These are phyloP conservation scores for Mycena vitilis DNA, from an alignment of 768 basidiomycete species.

Conservation along the genomic window DNA sequence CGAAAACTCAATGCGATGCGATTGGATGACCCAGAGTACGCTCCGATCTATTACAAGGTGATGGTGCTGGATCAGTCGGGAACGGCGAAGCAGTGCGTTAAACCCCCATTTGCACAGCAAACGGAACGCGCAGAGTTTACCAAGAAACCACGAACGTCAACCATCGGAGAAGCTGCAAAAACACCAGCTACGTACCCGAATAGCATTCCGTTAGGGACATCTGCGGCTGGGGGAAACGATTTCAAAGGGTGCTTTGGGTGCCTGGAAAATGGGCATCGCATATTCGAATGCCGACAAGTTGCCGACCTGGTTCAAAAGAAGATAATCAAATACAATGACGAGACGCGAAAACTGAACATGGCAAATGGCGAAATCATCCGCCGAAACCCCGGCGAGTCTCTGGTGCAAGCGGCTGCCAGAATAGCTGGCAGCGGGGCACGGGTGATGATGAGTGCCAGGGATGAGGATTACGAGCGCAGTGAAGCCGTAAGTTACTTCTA, in stretches of 20 bases:
- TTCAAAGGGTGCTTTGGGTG: not conserved
- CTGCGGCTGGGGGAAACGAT: not conserved
- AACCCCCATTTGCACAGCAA: not conserved
- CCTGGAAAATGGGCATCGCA: not conserved
- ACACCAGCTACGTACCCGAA: not conserved
- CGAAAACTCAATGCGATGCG: slow-evolving; percentile 9
- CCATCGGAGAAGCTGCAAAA: too few relatives aligned
- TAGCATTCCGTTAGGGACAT: not conserved
- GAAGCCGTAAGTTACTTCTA: not conserved
- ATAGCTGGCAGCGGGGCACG: not conserved
- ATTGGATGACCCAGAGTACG: slow-evolving; percentile 27
- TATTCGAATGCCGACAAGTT: not conserved
- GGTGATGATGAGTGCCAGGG: not conserved
- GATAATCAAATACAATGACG: not conserved
- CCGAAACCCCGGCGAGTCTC: not conserved
- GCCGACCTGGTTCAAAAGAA: not conserved
- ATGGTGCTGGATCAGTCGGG: slow-evolving; percentile 12
- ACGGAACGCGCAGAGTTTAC: not conserved
- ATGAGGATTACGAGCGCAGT: not conserved
- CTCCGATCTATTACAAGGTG: slow-evolving; percentile 25
- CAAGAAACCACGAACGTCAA: too few relatives aligned
- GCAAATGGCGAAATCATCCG: not conserved
- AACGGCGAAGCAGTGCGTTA: slow-evolving; percentile 3
- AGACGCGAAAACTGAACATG: not conserved
- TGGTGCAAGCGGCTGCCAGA: not conserved